Evolutionary conservation across 139 green algal genomes (phyloP), one percentile per base, ranked within the genome.

Genomic region (Trebouxia sp.): DNA sequence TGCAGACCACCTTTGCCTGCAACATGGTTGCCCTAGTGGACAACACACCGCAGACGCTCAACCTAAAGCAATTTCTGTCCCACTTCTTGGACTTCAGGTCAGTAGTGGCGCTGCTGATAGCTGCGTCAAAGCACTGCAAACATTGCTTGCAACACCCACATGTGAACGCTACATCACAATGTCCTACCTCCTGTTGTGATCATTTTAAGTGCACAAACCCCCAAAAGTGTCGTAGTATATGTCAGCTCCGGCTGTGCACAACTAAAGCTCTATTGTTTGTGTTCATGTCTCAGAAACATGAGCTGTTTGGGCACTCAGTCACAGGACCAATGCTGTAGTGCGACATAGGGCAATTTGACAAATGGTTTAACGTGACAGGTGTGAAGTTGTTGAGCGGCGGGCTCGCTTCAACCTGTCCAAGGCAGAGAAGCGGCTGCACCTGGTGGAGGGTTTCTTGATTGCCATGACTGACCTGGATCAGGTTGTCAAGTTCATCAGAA

Each of bases 21-120:
- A 98, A 98, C 88, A 94, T 98, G 89, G 92, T 94, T 48, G 90
- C 91, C 9, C 80, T 97, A 37, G 89, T 94, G 26, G 82, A 88
- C 69, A 83, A 87, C 5, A 69, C 82, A 24, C 94, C 94, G 1
- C 79, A 70, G 37, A 89, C 80, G 15, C 80, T 98, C 43, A 87
- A 55, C 20, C 85, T 98, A 9, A 91, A 90, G 67, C 82, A 92
- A 5, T 88, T 93, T 38, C 87, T 98, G 55, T 11, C 81, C 48
- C 78, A 92, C 62, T 98, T 96, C 76, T 80, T 96, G 28, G 92
- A 94, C 51, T 98, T 98, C 81, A 87, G 94, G 82, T 87, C 30
- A 42, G 51, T 32, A 32, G 5, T 65, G 41, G 35, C 38, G 22
- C 14, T 80, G 45, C 5, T 39, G n/a, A 30, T n/a, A 55, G 38